Percentiles rank a stretch among this genome's conserved stretches.
phyloP scores from a whole-genome alignment of 805 yeast genomes.

The Teunomyces kruisii region DNA sequence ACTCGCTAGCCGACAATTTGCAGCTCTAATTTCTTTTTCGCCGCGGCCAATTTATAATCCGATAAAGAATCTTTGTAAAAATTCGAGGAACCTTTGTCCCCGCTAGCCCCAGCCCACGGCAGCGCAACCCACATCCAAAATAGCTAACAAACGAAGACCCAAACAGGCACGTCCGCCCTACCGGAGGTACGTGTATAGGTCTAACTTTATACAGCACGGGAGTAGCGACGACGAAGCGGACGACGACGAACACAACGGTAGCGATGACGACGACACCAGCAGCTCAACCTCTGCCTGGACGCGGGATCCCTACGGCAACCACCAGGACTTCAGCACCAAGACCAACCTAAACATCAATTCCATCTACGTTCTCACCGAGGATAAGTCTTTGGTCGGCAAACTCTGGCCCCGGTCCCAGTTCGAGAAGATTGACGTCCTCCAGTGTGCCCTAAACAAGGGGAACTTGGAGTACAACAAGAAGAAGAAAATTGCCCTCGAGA shows the following conservation, averaged over 20 bases:
- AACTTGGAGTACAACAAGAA: slow-evolving; percentile 21
- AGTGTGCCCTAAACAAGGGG: slow-evolving; percentile 28
- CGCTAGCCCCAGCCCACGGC: neutral
- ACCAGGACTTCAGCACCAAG: slow-evolving; percentile 24
- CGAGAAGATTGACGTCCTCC: slow-evolving; percentile 50
- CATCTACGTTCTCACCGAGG: slow-evolving; percentile 32
- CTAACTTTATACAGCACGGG: slow-evolving; percentile 25
- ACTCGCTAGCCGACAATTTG: neutral
- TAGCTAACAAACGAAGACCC: slow-evolving; percentile 89
- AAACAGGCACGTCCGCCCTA: slow-evolving; percentile 80
- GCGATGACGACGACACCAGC: slow-evolving; percentile 9
- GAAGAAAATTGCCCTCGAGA: slow-evolving; percentile 13
- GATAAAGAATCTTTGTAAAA: slow-evolving; percentile 1
- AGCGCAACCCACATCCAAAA: slow-evolving; percentile 26
- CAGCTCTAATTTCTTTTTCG: neutral
- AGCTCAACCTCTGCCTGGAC: neutral
- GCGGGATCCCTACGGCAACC: slow-evolving; percentile 18
- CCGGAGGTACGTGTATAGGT: slow-evolving; percentile 65
- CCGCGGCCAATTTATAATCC: slow-evolving; percentile 13
- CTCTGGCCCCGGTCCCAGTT: slow-evolving; percentile 53
- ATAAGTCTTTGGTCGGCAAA: slow-evolving; percentile 19
- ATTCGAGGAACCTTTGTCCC: neutral
- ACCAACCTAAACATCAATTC: slow-evolving; percentile 29
- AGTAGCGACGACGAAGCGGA: slow-evolving; percentile 28
- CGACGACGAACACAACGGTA: slow-evolving; percentile 21